These are phyloP conservation scores for Coprinopsis strossmayeri DNA, from an alignment of 768 basidiomycete species.

Conservation along the genomic window DNA sequence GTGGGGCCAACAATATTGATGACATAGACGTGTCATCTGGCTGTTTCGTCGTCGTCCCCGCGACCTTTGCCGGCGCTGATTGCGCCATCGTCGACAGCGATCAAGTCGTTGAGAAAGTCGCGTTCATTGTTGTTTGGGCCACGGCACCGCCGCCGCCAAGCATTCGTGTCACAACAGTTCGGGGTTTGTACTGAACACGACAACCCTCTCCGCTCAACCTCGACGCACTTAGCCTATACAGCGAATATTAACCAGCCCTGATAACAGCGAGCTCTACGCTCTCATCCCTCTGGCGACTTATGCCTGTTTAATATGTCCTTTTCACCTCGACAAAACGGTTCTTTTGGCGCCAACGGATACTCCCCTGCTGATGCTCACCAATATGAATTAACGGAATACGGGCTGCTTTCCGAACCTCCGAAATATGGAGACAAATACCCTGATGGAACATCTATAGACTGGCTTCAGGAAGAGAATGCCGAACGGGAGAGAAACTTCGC, in stretches of 20 bases:
- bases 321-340: constrained; percentile 18
- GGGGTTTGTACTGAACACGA: no score
- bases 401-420: constrained; percentile 23
- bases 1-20: constrained; percentile 51
- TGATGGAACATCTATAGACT: constrained; percentile 63
- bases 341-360: constrained; percentile 12
- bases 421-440: constrained; percentile 35
- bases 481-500: constrained; percentile 52
- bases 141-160: no score
- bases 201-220: no score
- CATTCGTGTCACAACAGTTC: no score
- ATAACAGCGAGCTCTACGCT: neutral
- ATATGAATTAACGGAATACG: constrained; percentile 42
- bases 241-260: neutral
- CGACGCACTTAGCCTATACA: no score
- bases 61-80: constrained; percentile 1
- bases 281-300: constrained; percentile 6
- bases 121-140: no score
- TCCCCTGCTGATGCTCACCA: constrained; percentile 26
- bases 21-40: constrained; percentile 46
- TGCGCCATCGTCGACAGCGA: neutral
- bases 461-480: constrained; percentile 58
- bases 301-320: constrained; percentile 21
- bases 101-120: neutral
- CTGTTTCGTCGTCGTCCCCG: constrained; percentile 4